A percentile compares a stretch with the other conserved stretches of the same genome.
phyloP scores from a whole-genome alignment of 129 eudicot genomes.

The Helianthus tuberosus region DNA sequence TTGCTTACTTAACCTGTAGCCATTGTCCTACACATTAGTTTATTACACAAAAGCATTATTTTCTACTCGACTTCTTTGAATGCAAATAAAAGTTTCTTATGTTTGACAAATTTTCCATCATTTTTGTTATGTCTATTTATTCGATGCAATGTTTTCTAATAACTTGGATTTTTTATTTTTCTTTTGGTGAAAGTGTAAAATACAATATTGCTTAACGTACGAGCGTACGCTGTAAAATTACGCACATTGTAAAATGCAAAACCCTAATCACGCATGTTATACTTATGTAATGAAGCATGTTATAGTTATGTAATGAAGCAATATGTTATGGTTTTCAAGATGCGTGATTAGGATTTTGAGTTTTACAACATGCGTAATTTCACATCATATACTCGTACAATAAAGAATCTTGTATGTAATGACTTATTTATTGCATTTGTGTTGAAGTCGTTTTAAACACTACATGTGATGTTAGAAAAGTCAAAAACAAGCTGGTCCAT shows the following conservation, averaged over 20 bases:
- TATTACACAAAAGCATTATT: neutral
- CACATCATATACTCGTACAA: too few species aligned
- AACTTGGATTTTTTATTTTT: neutral
- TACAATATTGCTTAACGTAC: too few species aligned
- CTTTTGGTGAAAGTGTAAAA: too few species aligned
- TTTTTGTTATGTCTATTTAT: neutral
- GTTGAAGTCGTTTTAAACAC: constrained; percentile 22
- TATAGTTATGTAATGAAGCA: too few species aligned
- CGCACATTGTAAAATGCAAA: too few species aligned
- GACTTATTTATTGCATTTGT: neutral
- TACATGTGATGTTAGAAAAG: constrained; percentile 32
- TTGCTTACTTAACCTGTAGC: neutral
- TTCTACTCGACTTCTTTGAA: neutral
- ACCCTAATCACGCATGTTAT: too few species aligned
- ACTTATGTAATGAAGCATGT: too few species aligned
- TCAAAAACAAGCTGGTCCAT: constrained; percentile 39
- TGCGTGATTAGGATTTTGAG: too few species aligned
- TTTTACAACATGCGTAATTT: too few species aligned
- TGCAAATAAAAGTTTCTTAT: neutral
- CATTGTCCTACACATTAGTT: neutral
- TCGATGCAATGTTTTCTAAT: neutral
- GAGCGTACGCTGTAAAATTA: too few species aligned
- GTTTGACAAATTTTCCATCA: neutral
- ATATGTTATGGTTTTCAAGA: too few species aligned
- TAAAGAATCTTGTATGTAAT: neutral